phyloP scores from a whole-genome alignment of 78 protist genomes.

The Dictyostelium brefeldianum region DNA sequence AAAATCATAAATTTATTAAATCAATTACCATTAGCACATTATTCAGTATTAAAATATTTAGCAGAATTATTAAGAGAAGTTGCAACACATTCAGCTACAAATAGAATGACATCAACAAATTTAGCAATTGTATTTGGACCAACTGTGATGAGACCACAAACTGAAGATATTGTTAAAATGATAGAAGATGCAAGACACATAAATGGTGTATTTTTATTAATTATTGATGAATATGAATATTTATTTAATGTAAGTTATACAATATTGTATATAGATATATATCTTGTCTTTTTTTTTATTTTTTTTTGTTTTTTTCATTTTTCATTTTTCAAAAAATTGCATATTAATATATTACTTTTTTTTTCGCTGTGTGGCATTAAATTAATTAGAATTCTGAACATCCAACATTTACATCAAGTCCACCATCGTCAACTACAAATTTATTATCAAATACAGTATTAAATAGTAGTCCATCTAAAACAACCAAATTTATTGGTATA shows the following conservation, averaged over 20 bases:
- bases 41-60: slow-evolving; percentile 41
- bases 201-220: slow-evolving; percentile 62
- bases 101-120: slow-evolving; percentile 81
- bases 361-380: not conserved
- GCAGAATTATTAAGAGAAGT: slow-evolving; percentile 64
- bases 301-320: no score
- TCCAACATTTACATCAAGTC: slow-evolving; percentile 34
- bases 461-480: not conserved
- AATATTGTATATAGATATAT: no score
- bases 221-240: slow-evolving; percentile 77
- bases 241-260: slow-evolving; percentile 56
- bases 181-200: slow-evolving; percentile 80
- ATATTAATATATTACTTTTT: not conserved
- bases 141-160: slow-evolving; percentile 79
- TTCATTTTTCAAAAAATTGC: not conserved
- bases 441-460: not conserved
- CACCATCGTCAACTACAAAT: not conserved
- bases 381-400: slow-evolving; percentile 30
- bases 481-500: not conserved
- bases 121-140: slow-evolving; percentile 87
- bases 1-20: slow-evolving; percentile 16
- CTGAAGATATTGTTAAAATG: slow-evolving; percentile 65
- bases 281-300: no score
- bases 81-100: slow-evolving; percentile 17
- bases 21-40: slow-evolving; percentile 68